Percentiles rank a stretch among this genome's conserved stretches.
phyloP scores from a whole-genome alignment of 2,329 filamentous ascomycete species.

The Fusarium pseudocircinatum region DNA sequence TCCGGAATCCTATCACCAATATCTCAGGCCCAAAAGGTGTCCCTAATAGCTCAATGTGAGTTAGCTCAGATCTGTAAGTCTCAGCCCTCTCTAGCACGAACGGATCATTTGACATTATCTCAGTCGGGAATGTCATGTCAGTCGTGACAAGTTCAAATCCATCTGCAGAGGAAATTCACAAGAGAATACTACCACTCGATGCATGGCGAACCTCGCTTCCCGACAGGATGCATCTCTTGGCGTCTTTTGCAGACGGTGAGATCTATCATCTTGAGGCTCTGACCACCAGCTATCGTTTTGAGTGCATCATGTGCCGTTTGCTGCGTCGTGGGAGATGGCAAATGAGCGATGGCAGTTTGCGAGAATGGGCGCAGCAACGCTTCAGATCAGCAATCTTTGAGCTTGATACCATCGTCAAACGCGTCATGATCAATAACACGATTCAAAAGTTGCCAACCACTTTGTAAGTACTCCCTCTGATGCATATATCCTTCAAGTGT shows the following conservation, averaged over 20 bases:
- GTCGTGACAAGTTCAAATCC: neutral
- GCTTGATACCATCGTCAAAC: slow-evolving; percentile 16
- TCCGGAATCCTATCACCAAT: neutral
- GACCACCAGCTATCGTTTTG: slow-evolving; percentile 23
- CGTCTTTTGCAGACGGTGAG: neutral
- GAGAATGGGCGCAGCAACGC: slow-evolving; percentile 20
- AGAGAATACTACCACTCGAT: neutral
- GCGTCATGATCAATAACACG: neutral
- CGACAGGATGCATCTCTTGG: neutral
- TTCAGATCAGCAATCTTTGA: slow-evolving; percentile 19
- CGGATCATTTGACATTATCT: neutral
- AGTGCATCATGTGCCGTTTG: slow-evolving; percentile 26
- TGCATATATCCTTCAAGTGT: too few species aligned
- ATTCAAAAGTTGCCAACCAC: neutral
- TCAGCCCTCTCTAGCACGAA: accelerated
- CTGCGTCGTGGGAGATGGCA: slow-evolving; percentile 12
- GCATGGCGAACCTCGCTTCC: neutral
- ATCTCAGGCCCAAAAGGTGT: neutral
- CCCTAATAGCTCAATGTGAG: slow-evolving; percentile 6
- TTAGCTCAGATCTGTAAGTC: slow-evolving; percentile 22
- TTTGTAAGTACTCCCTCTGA: too few species aligned
- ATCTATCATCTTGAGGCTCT: neutral
- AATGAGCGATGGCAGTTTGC: neutral
- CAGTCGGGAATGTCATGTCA: neutral
- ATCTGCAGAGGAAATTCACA: neutral